phyloP scores from a whole-genome alignment of 306 rosid species.

The Quercus parvula region DNA sequence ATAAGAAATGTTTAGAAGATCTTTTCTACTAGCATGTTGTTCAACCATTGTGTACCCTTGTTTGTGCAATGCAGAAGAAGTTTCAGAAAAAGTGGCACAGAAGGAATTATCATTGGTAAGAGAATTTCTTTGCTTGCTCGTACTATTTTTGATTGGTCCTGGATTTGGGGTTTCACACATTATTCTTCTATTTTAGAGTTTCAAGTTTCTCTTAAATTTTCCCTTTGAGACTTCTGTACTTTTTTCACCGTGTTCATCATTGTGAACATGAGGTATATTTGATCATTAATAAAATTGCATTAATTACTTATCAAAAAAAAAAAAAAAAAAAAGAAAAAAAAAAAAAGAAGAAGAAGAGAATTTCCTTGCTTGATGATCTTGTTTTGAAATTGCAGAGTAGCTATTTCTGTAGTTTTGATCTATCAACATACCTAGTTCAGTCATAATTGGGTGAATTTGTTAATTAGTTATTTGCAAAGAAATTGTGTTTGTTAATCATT shows the following conservation, averaged over 20 bases:
- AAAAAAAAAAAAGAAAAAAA: no score
- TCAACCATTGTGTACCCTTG: constrained; percentile 13
- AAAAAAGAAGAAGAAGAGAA: constrained; percentile 17
- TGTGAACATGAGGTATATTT: no score
- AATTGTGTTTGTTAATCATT: background rate
- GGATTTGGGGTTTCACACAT: no score
- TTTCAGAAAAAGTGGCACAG: constrained; percentile 44
- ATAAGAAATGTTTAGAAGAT: background rate
- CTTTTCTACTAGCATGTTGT: background rate
- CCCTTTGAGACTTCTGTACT: no score
- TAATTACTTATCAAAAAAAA: no score
- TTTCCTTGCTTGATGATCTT: constrained; percentile 11
- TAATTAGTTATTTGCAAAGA: background rate
- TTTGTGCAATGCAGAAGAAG: constrained; percentile 61
- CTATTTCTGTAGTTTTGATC: background rate
- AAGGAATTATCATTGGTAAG: constrained; percentile 67
- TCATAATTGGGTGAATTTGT: background rate
- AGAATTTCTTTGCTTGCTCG: constrained; percentile 11
- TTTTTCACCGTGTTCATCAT: no score
- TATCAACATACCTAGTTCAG: background rate
- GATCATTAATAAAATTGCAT: no score
- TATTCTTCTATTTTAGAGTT: no score
- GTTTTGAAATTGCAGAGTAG: background rate
- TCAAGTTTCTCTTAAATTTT: no score
- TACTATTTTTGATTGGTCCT: no score